A percentile compares a stretch with the other conserved stretches of the same genome.
Conservation (phyloP, 106 monocot species). For the Platanthera guangdongensis region DNA sequence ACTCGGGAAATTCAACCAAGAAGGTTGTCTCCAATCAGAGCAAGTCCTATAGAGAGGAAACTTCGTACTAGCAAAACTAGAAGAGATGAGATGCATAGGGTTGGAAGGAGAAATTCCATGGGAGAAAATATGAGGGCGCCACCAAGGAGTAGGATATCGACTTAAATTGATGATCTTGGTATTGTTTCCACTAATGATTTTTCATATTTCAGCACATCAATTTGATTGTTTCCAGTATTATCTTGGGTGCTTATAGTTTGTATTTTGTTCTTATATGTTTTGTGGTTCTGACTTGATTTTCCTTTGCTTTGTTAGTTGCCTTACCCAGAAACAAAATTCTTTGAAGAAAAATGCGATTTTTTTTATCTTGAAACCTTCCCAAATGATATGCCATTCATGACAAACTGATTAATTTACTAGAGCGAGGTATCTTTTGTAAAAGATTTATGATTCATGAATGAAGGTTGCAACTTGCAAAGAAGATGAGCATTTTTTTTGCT, state of each 20-base stretch:
- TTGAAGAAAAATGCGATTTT: neutral
- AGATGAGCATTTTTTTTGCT: neutral
- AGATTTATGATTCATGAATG: neutral
- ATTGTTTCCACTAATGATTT: neutral
- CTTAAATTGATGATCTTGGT: neutral
- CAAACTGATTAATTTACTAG: neutral
- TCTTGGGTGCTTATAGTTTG: neutral
- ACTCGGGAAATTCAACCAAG: neutral
- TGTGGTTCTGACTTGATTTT: neutral
- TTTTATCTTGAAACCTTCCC: neutral
- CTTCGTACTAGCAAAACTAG: constrained; percentile 4
- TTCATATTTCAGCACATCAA: neutral
- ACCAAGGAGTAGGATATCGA: neutral
- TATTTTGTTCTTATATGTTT: neutral
- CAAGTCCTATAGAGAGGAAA: neutral
- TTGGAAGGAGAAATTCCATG: neutral
- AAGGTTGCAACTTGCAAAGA: neutral
- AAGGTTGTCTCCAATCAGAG: neutral
- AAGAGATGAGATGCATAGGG: constrained; percentile 2
- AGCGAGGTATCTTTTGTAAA: neutral
- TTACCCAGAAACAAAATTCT: no score
- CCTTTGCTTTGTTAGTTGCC: no score
- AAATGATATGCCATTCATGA: neutral
- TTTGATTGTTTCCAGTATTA: neutral
- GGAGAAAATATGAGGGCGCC: neutral